phyloP scores from a whole-genome alignment of 169 alveolate genomes.

The Plasmodium relictum region DNA sequence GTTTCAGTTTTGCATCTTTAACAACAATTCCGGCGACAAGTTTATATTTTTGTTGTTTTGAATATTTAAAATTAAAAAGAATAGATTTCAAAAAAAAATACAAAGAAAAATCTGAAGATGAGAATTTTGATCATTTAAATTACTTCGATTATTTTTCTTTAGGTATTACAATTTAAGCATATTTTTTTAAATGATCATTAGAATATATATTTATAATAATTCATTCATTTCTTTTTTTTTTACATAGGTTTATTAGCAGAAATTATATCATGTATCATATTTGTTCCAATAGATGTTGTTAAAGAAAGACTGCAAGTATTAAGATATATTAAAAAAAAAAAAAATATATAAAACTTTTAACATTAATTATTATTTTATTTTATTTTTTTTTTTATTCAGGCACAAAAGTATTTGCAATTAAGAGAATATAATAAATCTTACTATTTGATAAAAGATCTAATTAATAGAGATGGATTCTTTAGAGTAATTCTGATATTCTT shows the following conservation, averaged over 20 bases:
- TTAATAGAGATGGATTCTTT: slow-evolving; percentile 32
- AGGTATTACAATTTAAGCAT: slow-evolving; percentile 18
- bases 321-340: neutral
- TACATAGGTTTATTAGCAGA: slow-evolving; percentile 43
- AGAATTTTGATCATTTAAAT: neutral
- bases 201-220: neutral
- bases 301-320: slow-evolving; percentile 73
- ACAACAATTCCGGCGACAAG: slow-evolving; percentile 77
- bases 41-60: slow-evolving; percentile 69
- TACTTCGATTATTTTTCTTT: slow-evolving; percentile 26
- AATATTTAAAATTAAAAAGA: slow-evolving; percentile 39
- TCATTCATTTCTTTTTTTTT: neutral
- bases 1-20: slow-evolving; percentile 41
- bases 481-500: slow-evolving; percentile 24
- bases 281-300: slow-evolving; percentile 70
- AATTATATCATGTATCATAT: slow-evolving; percentile 49
- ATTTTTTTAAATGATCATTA: neutral
- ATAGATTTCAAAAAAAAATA: slow-evolving; percentile 4
- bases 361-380: neutral
- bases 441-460: slow-evolving; percentile 20
- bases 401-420: slow-evolving; percentile 46
- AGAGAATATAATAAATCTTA: slow-evolving; percentile 39
- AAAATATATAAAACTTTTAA: neutral
- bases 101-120: slow-evolving; percentile 4
- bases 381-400: slow-evolving; percentile 19